Conservation (phyloP, 1,139 yeast species). For the Kodamaea suecica region DNA sequence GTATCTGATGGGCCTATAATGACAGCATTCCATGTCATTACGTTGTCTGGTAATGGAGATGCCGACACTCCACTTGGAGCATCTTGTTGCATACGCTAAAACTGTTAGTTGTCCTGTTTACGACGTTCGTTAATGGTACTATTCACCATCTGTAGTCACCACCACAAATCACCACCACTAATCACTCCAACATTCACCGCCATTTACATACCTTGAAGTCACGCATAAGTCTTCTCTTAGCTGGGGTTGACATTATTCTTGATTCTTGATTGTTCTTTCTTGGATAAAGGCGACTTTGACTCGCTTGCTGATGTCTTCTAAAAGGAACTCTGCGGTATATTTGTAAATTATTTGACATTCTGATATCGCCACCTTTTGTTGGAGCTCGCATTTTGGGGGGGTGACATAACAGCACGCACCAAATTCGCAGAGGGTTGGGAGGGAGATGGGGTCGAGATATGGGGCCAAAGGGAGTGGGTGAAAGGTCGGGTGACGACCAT, state of each 20-base stretch:
- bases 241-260: constrained; percentile 86
- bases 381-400: too few relatives aligned
- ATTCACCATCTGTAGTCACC: neutral
- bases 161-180: neutral
- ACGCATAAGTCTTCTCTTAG: constrained; percentile 97
- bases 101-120: constrained; percentile 10
- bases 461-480: too few relatives aligned
- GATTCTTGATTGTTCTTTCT: neutral
- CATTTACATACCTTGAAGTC: constrained; percentile 72
- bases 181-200: neutral
- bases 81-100: constrained; percentile 90
- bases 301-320: too few relatives aligned
- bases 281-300: too few relatives aligned
- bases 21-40: constrained; percentile 97
- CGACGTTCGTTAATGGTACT: neutral
- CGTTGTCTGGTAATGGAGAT: constrained; percentile 94
- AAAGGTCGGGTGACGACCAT: too few relatives aligned
- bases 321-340: too few relatives aligned
- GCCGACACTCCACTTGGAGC: constrained; percentile 99
- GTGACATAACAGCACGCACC: too few relatives aligned
- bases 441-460: too few relatives aligned
- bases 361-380: constrained; percentile 6
- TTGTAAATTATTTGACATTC: too few relatives aligned
- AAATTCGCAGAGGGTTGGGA: too few relatives aligned
- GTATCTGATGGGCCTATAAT: constrained; percentile 98